Evolutionary conservation across 2,329 filamentous ascomycete species (phyloP).

Genomic region (Fusarium sp.): DNA sequence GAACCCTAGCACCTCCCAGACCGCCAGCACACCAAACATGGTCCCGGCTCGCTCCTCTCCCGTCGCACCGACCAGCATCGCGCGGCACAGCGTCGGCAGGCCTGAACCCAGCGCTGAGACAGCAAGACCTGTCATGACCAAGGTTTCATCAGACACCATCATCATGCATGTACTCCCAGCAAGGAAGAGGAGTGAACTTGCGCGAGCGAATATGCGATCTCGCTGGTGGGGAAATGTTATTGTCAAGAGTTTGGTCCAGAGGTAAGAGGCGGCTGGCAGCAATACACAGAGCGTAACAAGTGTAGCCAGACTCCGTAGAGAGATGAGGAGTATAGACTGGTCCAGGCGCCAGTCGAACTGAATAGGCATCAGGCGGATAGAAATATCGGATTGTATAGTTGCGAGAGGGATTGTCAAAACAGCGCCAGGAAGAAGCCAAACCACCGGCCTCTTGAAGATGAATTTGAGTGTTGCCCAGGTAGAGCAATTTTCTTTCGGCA

Average conservation of each 20-base stretch:
- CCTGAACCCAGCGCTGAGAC: slow-evolving; percentile 42
- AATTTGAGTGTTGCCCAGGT: slow-evolving; percentile 10
- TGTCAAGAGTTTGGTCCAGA: slow-evolving; percentile 14
- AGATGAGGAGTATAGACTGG: slow-evolving; percentile 38
- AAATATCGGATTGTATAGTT: slow-evolving; percentile 36
- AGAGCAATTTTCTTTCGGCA: not conserved
- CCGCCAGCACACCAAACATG: slow-evolving; percentile 41
- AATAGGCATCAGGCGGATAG: slow-evolving; percentile 42
- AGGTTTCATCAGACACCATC: slow-evolving; percentile 31
- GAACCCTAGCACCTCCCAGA: slow-evolving; percentile 40
- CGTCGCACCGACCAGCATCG: slow-evolving; percentile 35
- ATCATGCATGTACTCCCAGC: slow-evolving; percentile 40
- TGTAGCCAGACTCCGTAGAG: slow-evolving; percentile 36
- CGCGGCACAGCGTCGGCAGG: slow-evolving; percentile 40
- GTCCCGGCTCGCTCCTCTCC: slow-evolving; percentile 31
- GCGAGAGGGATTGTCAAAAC: slow-evolving; percentile 38
- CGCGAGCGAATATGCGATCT: slow-evolving; percentile 31
- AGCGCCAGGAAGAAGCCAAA: slow-evolving; percentile 40
- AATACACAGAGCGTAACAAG: slow-evolving; percentile 39
- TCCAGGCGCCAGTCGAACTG: slow-evolving; percentile 41
- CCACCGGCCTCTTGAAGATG: slow-evolving; percentile 33
- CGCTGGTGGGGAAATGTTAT: slow-evolving; percentile 8
- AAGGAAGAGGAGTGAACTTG: slow-evolving; percentile 37
- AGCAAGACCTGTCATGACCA: slow-evolving; percentile 37
- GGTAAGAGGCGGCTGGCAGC: slow-evolving; percentile 28